phyloP scores from a whole-genome alignment of 2,329 filamentous ascomycete species.

The Exophiala xenobiotica region DNA sequence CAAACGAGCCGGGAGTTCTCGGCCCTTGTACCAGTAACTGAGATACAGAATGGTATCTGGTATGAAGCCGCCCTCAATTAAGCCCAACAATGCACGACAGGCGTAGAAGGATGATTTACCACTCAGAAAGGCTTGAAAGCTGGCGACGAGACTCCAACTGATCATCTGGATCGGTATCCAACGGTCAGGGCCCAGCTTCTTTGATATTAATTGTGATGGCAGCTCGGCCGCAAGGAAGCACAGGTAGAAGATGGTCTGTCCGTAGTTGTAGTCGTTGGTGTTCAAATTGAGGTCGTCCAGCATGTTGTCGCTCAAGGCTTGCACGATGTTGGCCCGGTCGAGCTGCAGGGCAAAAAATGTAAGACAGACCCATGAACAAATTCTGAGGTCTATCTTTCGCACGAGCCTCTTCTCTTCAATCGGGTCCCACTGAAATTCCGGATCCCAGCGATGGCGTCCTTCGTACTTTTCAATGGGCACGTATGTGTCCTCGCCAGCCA shows the following conservation, averaged over 20 bases:
- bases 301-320: slow-evolving; percentile 59
- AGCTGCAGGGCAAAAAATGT: slow-evolving; percentile 62
- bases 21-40: slow-evolving; percentile 68
- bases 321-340: slow-evolving; percentile 58
- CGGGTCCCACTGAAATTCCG: slow-evolving; percentile 22
- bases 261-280: slow-evolving; percentile 40
- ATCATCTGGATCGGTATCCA: slow-evolving; percentile 57
- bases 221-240: slow-evolving; percentile 55
- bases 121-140: slow-evolving; percentile 46
- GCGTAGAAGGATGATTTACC: slow-evolving; percentile 44
- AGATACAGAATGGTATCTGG: slow-evolving; percentile 52
- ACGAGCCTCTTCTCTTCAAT: slow-evolving; percentile 29
- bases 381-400: slow-evolving; percentile 24
- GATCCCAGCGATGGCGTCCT: slow-evolving; percentile 50
- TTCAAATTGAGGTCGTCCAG: slow-evolving; percentile 42
- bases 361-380: slow-evolving; percentile 42
- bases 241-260: slow-evolving; percentile 56
- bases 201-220: slow-evolving; percentile 57
- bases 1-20: slow-evolving; percentile 44
- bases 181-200: slow-evolving; percentile 54
- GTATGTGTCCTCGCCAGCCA: slow-evolving; percentile 9
- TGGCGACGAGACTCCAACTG: slow-evolving; percentile 37
- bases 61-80: slow-evolving; percentile 44
- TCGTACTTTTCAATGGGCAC: slow-evolving; percentile 40
- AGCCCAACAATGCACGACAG: slow-evolving; percentile 45